Conservation (phyloP, 352 stramenopile genomes). For the Thalassiosira livingstoniorum region DNA sequence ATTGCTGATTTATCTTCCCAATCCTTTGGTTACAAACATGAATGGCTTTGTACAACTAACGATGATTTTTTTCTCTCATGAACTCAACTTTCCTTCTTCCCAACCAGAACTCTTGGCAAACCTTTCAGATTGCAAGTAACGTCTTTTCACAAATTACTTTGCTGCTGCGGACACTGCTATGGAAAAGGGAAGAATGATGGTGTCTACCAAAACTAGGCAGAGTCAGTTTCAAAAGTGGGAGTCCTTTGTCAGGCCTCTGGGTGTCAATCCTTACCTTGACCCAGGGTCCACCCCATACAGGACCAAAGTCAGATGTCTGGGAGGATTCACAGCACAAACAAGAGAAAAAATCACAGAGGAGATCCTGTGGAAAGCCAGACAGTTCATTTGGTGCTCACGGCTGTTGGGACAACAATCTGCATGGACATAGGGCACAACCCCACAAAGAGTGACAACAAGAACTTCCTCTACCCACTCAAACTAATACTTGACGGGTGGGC, state of each 20-base stretch:
- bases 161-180: conserved; percentile 34
- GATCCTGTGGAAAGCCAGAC: too few relatives aligned
- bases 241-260: conserved; percentile 28
- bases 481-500: too few relatives aligned
- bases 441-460: too few relatives aligned
- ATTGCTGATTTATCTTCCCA: conserved; percentile 4
- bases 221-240: conserved; percentile 36
- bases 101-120: conserved; percentile 44
- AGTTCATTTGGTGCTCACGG: too few relatives aligned
- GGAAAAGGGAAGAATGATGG: conserved; percentile 40
- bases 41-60: conserved; percentile 37
- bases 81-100: conserved; percentile 46
- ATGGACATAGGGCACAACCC: too few relatives aligned
- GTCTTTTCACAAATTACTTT: conserved; percentile 43
- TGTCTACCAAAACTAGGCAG: conserved; percentile 48
- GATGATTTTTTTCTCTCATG: conserved; percentile 32
- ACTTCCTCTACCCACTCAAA: too few relatives aligned
- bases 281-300: not conserved
- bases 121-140: conserved; percentile 29
- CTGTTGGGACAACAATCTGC: too few relatives aligned
- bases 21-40: conserved; percentile 39
- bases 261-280: conserved; percentile 40
- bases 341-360: too few relatives aligned
- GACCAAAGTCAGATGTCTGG: too few relatives aligned
- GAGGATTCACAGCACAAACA: too few relatives aligned